Evolutionary conservation across 148 eudicot genomes (phyloP), one percentile per base, ranked within the genome.

Genomic region (Rheum nobile): DNA sequence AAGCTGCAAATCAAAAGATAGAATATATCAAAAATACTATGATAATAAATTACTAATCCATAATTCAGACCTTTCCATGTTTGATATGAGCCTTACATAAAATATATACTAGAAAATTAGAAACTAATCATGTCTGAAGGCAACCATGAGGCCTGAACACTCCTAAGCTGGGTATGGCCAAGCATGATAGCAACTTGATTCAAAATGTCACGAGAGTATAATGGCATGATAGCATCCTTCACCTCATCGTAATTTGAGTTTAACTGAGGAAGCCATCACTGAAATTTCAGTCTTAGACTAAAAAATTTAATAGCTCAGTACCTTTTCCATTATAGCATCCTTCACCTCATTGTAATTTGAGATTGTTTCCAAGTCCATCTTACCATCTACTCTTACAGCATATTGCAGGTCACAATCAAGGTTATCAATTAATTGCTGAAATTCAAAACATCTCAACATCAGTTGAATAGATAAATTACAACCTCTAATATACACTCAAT

Each of bases 321-420:
- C 99, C 99, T 96, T 92, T 75, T 90, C 94, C 86, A 72, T 74
- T 34, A 96, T 96, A 57, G 88, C 88, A 80, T 77, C 76, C 86
- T 90, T 96, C 79, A 92, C 96, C 84, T 92, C 97, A 46, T 90
- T 94, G 78, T 96, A 96, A 83, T 96, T 96, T 22, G 85, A 67
- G 29, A 96, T 89, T 29, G 77, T 67, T 67, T 90, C 87, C 82
- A 96, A 67, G 76, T 92, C 96, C 97, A 90, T 87, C 88, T 96
- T 96, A 52, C 99, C 99, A 87, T 96, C 99, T 78, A 96, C 99
- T 82, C 83, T 83, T 54, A 96, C 88, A 77, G 99, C 97, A 87
- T 96, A 96, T 88, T 92, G 94, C 76, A 96, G 85, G 84, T 96
- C 99, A 75, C 99, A 96, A 77, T 96, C 99, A 78, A 96, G 97